phyloP scores from a whole-genome alignment of 805 yeast species.

The Spencermartinsiella europaea region DNA sequence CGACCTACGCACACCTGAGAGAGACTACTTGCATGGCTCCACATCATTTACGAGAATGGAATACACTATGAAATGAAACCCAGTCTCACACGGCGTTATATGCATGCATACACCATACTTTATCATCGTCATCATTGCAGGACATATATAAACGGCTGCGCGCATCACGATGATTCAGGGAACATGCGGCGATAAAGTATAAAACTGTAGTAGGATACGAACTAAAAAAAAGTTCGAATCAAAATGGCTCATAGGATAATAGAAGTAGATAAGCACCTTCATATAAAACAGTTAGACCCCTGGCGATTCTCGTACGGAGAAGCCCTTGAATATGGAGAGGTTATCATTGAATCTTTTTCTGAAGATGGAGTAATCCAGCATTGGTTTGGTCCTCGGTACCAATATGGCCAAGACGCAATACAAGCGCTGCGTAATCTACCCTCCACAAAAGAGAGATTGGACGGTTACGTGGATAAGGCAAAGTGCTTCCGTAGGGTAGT shows the following conservation, averaged over 20 bases:
- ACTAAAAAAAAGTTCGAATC: no score
- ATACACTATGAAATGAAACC: not conserved
- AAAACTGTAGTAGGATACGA: no score
- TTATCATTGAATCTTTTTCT: constrained; percentile 10
- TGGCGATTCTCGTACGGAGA: constrained; percentile 3
- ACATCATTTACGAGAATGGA: not conserved
- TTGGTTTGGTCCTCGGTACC: constrained; percentile 11
- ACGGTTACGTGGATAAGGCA: constrained; percentile 7
- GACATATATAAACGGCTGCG: no score
- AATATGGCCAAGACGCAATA: constrained; percentile 2
- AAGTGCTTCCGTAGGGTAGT: constrained; percentile 5
- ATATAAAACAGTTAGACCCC: constrained; percentile 5
- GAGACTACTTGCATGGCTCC: not conserved
- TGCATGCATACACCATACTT: no score
- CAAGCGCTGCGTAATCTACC: not conserved
- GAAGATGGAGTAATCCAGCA: constrained; percentile 8
- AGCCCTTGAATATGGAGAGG: constrained; percentile 5
- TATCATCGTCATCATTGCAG: no score
- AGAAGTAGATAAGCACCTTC: no score
- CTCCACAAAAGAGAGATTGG: constrained; percentile 8
- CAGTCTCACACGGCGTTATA: no score
- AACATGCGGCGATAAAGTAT: no score
- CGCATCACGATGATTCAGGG: no score
- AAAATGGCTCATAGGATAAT: no score
- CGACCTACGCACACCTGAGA: not conserved